These are phyloP conservation scores for Lichenothelia convexa DNA, from an alignment of 495 filamentous ascomycete species.

Conservation along the genomic window DNA sequence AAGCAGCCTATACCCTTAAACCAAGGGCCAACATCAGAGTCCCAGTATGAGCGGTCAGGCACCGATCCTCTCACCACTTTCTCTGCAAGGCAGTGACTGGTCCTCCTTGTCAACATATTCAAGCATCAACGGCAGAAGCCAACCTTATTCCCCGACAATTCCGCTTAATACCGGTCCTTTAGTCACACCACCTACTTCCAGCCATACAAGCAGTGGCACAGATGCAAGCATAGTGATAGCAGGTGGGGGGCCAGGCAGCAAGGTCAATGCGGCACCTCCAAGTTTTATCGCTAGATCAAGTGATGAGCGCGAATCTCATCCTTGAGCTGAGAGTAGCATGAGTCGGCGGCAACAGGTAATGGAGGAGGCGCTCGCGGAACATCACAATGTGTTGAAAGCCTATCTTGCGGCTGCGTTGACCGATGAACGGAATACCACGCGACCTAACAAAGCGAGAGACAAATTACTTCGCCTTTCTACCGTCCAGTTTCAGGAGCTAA, in stretches of 20 bases:
- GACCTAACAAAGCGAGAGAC: constrained; percentile 75
- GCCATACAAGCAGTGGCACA: constrained; percentile 28
- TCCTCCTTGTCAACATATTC: constrained; percentile 42
- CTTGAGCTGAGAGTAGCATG: constrained; percentile 34
- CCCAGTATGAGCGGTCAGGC: too few species aligned
- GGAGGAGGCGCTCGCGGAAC: constrained; percentile 57
- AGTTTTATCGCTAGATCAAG: constrained; percentile 70
- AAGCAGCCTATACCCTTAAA: too few species aligned
- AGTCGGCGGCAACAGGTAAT: constrained; percentile 30
- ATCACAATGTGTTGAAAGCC: constrained; percentile 62
- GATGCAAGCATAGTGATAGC: background rate
- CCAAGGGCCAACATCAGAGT: too few species aligned
- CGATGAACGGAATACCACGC: constrained; percentile 54
- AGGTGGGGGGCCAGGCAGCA: constrained; percentile 17
- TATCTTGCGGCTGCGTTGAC: constrained; percentile 53
- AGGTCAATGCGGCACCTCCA: constrained; percentile 63
- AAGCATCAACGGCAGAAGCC: constrained; percentile 30
- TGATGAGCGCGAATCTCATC: constrained; percentile 46
- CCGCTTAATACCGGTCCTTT: constrained; percentile 23
- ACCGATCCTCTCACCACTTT: constrained; percentile 3
- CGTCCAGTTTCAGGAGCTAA: constrained; percentile 91
- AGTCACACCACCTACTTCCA: constrained; percentile 36
- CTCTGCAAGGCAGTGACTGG: constrained; percentile 1
- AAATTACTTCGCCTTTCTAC: constrained; percentile 76
- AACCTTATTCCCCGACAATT: constrained; percentile 33